Conservation (phyloP, 2,329 filamentous ascomycete genomes). For the Eutypella sp. region DNA sequence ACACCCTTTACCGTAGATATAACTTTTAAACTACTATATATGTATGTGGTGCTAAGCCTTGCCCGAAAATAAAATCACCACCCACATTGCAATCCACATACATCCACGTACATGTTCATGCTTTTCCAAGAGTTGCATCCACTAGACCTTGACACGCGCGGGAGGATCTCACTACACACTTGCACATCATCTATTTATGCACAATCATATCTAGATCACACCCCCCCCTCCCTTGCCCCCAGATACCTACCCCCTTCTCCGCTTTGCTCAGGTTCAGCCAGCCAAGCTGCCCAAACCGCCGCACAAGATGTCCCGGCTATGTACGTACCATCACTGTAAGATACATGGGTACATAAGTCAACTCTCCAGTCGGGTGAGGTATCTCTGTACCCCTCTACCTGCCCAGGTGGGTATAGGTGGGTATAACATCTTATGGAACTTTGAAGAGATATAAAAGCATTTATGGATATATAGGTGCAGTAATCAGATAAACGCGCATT, state of each 20-base stretch:
- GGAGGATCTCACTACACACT: background rate
- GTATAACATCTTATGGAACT: background rate
- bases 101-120: background rate
- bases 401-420: no score
- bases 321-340: background rate
- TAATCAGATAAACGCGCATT: background rate
- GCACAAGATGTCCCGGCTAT: background rate
- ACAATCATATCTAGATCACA: background rate
- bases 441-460: no score
- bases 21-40: background rate
- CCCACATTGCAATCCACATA: no score
- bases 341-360: background rate
- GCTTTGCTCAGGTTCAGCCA: background rate
- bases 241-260: no score
- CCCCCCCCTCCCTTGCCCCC: background rate
- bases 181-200: background rate
- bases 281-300: background rate
- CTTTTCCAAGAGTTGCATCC: background rate
- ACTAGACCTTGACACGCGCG: background rate
- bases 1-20: background rate
- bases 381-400: no score
- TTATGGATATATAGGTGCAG: no score
- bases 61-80: no score
- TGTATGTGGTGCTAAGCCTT: conserved; percentile 1
- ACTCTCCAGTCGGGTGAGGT: no score